Evolutionary conservation across 352 stramenopile genomes (phyloP).

Genomic region (Pythium sp.): DNA sequence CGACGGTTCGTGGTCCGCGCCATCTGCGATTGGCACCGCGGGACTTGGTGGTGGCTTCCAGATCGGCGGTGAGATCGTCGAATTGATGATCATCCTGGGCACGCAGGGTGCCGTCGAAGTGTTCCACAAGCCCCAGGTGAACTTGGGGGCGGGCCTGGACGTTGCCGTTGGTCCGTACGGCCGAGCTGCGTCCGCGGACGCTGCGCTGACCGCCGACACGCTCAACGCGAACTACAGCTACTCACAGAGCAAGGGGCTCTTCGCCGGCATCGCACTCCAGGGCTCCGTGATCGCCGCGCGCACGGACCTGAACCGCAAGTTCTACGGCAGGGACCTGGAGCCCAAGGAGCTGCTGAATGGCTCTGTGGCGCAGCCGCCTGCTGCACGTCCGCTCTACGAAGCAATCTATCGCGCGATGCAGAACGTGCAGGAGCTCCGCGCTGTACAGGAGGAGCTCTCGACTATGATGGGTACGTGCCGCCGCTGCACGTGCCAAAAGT

Average conservation of each 20-base stretch:
- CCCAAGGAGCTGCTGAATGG: constrained; percentile 31
- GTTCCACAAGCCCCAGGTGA: constrained; percentile 56
- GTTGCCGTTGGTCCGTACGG: constrained; percentile 70
- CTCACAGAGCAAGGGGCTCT: constrained; percentile 74
- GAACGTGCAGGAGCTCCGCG: constrained; percentile 9
- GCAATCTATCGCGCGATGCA: constrained; percentile 27
- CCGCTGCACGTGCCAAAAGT: constrained; percentile 18
- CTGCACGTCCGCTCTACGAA: constrained; percentile 26
- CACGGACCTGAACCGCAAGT: constrained; percentile 76
- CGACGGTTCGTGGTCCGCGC: constrained; percentile 60
- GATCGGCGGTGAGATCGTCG: constrained; percentile 71
- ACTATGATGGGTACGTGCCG: constrained; percentile 21
- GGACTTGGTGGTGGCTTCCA: constrained; percentile 59
- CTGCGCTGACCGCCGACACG: constrained; percentile 19
- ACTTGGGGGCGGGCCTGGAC: constrained; percentile 71
- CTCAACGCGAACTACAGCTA: constrained; percentile 70
- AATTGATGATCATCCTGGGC: constrained; percentile 85
- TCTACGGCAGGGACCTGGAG: constrained; percentile 54
- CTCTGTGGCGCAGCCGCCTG: constrained; percentile 21
- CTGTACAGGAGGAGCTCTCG: background rate
- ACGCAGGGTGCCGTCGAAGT: constrained; percentile 65
- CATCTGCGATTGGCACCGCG: constrained; percentile 69
- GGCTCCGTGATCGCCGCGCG: constrained; percentile 70
- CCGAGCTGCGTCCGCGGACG: constrained; percentile 37
- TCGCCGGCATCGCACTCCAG: constrained; percentile 71